Evolutionary conservation across 805 yeast genomes (phyloP), one percentile per base, ranked within the genome.

Genomic region (Isabelozyma gotoi): DNA sequence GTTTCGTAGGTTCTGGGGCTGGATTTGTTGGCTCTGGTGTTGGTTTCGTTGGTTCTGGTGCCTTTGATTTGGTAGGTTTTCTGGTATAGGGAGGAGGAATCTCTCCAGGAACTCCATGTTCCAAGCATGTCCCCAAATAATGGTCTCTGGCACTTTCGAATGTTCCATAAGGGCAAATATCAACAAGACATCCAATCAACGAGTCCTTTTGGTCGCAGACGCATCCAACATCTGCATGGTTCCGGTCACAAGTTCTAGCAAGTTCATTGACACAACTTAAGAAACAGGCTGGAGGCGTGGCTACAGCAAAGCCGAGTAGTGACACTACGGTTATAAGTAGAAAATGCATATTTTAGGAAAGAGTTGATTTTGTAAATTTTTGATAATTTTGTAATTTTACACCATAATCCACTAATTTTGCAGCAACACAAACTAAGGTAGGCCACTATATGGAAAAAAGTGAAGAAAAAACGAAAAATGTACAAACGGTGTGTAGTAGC

Each of bases 281-380:
- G 48, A 75, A 71, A 49, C 82, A 77, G 7, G 80, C 78, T 7
- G 81, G 82, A 3, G 81, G 80, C 0, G 79, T 73, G 16, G 76
- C 71, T 11, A 32, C 18, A 5, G 38, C 53, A 7, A 20, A 36
- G 14, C 17, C 31, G 19, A 36, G 7, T 11, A 36, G 31, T 2
- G 12, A 74, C 8, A 24, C 7, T 24, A n/a, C 5, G 12, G 29
- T 7, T 10, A 24, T 24, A 24, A 24, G 3, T 24, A 24, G 29
- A 24, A 10, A 24, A 10, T 24, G 8, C 29, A 24, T 24, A 24
- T 10, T 24, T 24, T 24, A 10, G 29, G 8, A 24, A 24, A 24
- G 12, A 24, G 12, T 24, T 7, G 29, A 24, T 7, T 24, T 24
- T 21, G n/a, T n/a, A n/a, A n/a, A n/a, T n/a, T n/a, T n/a, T n/a